A percentile compares a stretch with the other conserved stretches of the same genome.
These are phyloP conservation scores for Diaporthe citrichinensis DNA, from an alignment of 2,329 filamentous ascomycete genomes.

Conservation along the genomic window DNA sequence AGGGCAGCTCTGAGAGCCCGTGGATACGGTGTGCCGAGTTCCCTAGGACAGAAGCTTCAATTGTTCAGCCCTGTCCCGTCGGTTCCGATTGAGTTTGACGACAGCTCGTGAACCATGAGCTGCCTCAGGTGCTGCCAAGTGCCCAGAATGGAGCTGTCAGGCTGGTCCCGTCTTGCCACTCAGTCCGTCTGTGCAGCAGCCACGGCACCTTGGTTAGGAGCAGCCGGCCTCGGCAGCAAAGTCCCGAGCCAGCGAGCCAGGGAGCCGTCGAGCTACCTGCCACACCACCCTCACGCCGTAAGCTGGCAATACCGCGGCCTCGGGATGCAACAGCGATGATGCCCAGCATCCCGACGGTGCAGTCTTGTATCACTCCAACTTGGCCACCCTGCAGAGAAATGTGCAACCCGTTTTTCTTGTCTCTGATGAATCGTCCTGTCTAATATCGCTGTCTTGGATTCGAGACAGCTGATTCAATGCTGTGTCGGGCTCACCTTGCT, in stretches of 20 bases:
- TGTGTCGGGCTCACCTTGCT: constrained; percentile 31
- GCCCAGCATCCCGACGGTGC: neutral
- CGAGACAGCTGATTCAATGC: constrained; percentile 30
- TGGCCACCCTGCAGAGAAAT: neutral
- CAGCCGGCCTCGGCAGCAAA: neutral
- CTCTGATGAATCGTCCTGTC: constrained; percentile 27
- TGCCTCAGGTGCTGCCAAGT: constrained; percentile 11
- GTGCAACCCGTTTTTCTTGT: neutral
- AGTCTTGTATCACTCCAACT: neutral
- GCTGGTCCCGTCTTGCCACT: constrained; percentile 11
- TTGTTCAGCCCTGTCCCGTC: constrained; percentile 6
- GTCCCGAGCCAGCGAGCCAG: neutral
- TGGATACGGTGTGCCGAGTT: constrained; percentile 5
- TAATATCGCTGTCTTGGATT: constrained; percentile 25
- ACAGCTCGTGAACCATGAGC: neutral
- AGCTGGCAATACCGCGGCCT: neutral
- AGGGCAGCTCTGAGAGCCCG: neutral
- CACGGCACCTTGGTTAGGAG: neutral
- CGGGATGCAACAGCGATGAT: neutral
- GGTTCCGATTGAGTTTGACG: constrained; percentile 12
- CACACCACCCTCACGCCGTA: neutral
- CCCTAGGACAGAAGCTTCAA: constrained; percentile 1
- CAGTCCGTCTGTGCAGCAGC: neutral
- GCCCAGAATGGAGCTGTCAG: constrained; percentile 5
- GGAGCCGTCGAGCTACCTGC: neutral